phyloP scores from a whole-genome alignment of 2,329 filamentous ascomycete genomes.

The Ophiostoma quercus region DNA sequence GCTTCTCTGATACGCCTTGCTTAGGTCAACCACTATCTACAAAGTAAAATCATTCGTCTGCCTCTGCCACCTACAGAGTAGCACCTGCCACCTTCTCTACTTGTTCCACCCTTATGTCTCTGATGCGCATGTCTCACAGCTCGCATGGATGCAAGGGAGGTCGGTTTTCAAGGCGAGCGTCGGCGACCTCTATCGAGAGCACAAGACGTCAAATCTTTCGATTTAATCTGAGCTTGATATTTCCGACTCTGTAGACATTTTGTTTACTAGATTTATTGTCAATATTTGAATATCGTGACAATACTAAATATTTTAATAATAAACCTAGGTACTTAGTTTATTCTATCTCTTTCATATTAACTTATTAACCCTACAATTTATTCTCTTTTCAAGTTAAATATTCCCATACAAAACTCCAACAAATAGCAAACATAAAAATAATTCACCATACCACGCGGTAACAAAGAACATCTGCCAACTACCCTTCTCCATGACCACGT shows the following conservation, averaged over 20 bases:
- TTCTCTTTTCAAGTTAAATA: too few relatives aligned
- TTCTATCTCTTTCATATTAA: too few relatives aligned
- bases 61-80: background rate
- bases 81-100: background rate
- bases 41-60: background rate
- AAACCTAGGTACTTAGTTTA: too few relatives aligned
- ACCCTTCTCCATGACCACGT: slow-evolving; percentile 6
- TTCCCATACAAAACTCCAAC: too few relatives aligned
- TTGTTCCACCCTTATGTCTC: background rate
- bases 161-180: background rate
- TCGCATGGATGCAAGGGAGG: slow-evolving; percentile 21
- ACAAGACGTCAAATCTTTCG: background rate
- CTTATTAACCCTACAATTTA: too few relatives aligned
- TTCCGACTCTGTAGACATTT: background rate
- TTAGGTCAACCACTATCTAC: background rate
- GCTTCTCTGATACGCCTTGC: background rate
- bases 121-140: slow-evolving; percentile 13
- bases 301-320: too few relatives aligned
- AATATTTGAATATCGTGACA: background rate
- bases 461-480: background rate
- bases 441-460: background rate
- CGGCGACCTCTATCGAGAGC: background rate
- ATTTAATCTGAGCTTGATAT: background rate
- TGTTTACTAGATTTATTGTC: background rate
- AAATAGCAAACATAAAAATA: background rate